These are phyloP conservation scores for Podospora pseudocomata DNA, from an alignment of 495 filamentous ascomycete species.

Conservation along the genomic window DNA sequence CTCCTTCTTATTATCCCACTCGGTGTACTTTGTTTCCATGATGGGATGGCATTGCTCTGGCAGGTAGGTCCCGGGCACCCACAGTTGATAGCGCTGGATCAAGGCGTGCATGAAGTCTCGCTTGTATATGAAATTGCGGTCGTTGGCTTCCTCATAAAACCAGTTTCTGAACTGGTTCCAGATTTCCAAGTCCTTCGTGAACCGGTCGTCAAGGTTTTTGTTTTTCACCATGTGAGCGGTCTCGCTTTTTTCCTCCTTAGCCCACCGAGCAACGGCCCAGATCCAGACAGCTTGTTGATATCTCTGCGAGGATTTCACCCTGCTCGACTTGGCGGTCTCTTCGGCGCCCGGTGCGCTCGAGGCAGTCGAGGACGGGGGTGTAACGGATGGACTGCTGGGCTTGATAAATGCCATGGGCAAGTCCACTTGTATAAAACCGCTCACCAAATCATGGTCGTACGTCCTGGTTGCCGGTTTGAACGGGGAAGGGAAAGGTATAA, in stretches of 20 bases:
- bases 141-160: not conserved
- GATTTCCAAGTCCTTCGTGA: not conserved
- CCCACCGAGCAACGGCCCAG: not conserved
- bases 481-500: too few species aligned
- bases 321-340: not conserved
- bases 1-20: not conserved
- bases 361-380: not conserved
- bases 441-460: not conserved
- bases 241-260: not conserved
- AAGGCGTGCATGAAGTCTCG: not conserved
- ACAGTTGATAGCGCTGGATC: not conserved
- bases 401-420: not conserved
- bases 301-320: too few species aligned
- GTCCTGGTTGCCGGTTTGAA: not conserved
- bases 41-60: not conserved
- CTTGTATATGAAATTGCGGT: not conserved
- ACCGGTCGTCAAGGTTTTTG: not conserved
- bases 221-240: not conserved
- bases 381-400: not conserved
- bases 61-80: too few species aligned
- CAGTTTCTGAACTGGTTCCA: not conserved
- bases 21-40: not conserved
- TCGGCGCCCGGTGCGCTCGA: not conserved
- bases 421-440: not conserved
- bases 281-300: not conserved